Conservation (phyloP, 768 basidiomycete species). For the Xanthoconium stramineum region DNA sequence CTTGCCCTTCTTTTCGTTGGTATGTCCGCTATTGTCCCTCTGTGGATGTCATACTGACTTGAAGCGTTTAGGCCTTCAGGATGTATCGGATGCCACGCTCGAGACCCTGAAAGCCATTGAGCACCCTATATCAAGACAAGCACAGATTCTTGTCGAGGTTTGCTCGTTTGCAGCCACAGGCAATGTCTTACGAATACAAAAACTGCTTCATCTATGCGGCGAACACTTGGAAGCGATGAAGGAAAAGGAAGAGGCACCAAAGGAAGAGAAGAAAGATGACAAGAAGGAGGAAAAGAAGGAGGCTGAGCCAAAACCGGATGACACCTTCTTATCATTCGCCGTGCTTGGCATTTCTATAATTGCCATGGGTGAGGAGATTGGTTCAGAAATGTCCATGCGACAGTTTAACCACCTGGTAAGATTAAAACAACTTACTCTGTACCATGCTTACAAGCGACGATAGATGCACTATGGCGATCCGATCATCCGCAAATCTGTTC, state of each 20-base stretch:
- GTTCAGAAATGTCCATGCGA: slow-evolving; percentile 95
- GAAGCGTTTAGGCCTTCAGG: slow-evolving; percentile 69
- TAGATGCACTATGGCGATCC: slow-evolving; percentile 99
- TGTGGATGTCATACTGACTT: slow-evolving; percentile 7
- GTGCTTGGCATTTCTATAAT: slow-evolving; percentile 92
- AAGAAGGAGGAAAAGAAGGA: slow-evolving; percentile 62
- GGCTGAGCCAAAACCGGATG: slow-evolving; percentile 52
- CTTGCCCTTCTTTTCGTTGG: slow-evolving; percentile 90
- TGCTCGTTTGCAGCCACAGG: slow-evolving; percentile 95
- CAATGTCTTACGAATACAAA: slow-evolving; percentile 90
- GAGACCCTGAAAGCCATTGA: slow-evolving; percentile 92
- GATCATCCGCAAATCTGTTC: slow-evolving; percentile 85
- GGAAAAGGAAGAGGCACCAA: slow-evolving; percentile 34
- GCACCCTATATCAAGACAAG: slow-evolving; percentile 87
- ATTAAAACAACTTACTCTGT: slow-evolving; percentile 4
- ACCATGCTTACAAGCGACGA: slow-evolving; percentile 14
- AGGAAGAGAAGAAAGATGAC: slow-evolving; percentile 48
- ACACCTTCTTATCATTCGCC: slow-evolving; percentile 88
- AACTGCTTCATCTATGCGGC: slow-evolving; percentile 89
- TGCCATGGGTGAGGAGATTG: slow-evolving; percentile 98
- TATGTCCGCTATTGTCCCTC: slow-evolving; percentile 24
- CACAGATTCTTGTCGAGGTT: slow-evolving; percentile 88
- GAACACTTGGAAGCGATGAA: slow-evolving; percentile 70
- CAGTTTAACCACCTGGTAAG: slow-evolving; percentile 95
- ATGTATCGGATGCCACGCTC: slow-evolving; percentile 89